phyloP scores from a whole-genome alignment of 192 early-diverging fungal genomes.

The Linnemannia exigua region DNA sequence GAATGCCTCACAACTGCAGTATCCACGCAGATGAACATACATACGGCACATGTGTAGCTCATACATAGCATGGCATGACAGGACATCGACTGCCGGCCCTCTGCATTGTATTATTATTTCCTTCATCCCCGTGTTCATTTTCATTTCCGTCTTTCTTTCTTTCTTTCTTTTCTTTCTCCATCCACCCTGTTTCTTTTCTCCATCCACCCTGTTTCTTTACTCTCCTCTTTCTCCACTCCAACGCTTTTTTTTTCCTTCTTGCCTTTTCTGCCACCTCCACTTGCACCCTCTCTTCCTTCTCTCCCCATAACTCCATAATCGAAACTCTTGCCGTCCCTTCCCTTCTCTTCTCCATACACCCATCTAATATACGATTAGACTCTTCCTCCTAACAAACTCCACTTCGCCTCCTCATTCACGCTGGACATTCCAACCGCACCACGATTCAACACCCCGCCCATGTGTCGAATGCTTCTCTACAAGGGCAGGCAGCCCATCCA shows the following conservation, averaged over 20 bases:
- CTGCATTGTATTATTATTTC: not conserved
- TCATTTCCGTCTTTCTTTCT: not conserved
- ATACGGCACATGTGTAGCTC: not conserved
- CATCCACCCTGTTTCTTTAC: not conserved
- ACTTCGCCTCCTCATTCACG: not conserved
- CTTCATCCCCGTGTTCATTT: no score
- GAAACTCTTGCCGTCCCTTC: not conserved
- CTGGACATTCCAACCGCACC: conserved; percentile 24
- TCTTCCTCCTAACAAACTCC: not conserved
- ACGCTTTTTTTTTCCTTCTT: not conserved
- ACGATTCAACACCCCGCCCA: conserved; percentile 51
- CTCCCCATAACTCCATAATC: not conserved
- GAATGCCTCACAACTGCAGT: not conserved
- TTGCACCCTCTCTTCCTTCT: not conserved
- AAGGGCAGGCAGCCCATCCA: conserved; percentile 82
- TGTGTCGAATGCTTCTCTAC: conserved; percentile 84
- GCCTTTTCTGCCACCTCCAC: not conserved
- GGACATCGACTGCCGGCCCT: not conserved
- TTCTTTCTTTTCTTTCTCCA: not conserved
- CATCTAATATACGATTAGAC: no score
- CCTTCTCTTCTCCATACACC: not conserved
- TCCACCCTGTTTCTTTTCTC: not conserved
- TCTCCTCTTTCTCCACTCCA: no score
- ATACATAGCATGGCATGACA: no score
- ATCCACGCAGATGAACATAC: not conserved